These are phyloP conservation scores for Agarophyton chilense DNA, from an alignment of 23 red algal genomes.

Conservation along the genomic window DNA sequence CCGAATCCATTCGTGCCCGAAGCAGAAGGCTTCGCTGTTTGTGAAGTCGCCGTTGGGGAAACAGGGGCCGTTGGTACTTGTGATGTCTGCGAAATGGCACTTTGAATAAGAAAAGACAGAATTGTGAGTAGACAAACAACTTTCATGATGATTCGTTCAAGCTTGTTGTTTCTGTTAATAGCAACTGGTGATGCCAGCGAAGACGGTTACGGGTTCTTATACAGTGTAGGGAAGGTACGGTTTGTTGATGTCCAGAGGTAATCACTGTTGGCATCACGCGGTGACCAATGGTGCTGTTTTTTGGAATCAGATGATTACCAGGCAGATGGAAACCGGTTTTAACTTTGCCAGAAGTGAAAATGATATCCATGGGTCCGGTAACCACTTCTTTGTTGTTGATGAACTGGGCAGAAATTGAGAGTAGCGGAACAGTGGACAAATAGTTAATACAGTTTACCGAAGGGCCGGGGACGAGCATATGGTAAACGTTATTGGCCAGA, in stretches of 20 bases:
- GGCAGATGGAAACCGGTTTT: too few species aligned
- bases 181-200: background rate
- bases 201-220: background rate
- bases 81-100: background rate
- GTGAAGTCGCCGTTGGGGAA: background rate
- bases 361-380: slow-evolving; percentile 1
- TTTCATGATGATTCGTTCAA: background rate
- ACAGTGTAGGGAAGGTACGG: background rate
- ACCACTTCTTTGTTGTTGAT: too few species aligned
- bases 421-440: background rate
- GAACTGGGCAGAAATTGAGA: background rate
- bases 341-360: background rate
- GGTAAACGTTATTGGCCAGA: background rate
- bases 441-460: background rate
- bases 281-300: background rate
- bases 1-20: slow-evolving; percentile 48
- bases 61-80: background rate
- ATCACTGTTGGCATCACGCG: background rate
- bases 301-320: background rate
- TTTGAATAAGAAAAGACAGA: background rate
- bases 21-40: slow-evolving; percentile 20
- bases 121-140: background rate
- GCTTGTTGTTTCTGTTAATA: background rate
- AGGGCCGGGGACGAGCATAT: background rate
- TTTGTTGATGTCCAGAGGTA: slow-evolving; percentile 23